Percentiles rank a stretch among this genome's conserved stretches.
Conservation (phyloP, 225 moss, liverwort and hornwort species). For the Bryoerythrophyllum caledonicum region DNA sequence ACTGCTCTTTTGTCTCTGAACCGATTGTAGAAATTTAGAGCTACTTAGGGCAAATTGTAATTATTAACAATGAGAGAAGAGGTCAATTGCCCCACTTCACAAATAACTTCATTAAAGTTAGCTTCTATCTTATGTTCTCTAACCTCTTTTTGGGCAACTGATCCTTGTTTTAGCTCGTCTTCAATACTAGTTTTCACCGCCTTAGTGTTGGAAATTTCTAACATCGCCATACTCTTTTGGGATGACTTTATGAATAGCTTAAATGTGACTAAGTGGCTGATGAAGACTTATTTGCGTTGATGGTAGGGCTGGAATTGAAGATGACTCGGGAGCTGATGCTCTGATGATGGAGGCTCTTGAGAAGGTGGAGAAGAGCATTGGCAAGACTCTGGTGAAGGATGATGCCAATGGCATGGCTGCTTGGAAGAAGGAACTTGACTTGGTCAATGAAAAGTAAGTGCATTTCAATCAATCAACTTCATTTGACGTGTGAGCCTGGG, state of each 20-base stretch:
- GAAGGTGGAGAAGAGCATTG: conserved; percentile 78
- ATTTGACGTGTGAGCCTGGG: conserved; percentile 6
- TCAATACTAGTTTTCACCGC: too few relatives aligned
- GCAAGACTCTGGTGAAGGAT: conserved; percentile 62
- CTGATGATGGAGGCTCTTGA: conserved; percentile 64
- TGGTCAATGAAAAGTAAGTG: conserved; percentile 69
- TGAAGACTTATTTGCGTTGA: not conserved
- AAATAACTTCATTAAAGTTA: too few relatives aligned
- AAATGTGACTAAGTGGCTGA: not conserved
- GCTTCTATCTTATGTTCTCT: too few relatives aligned
- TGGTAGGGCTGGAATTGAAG: conserved; percentile 64
- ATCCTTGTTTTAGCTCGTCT: too few relatives aligned
- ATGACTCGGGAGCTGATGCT: conserved; percentile 69
- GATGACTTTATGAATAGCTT: not conserved
- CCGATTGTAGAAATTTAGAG: too few relatives aligned
- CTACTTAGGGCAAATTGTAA: too few relatives aligned
- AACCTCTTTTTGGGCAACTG: too few relatives aligned
- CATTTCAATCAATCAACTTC: not conserved
- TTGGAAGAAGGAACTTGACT: conserved; percentile 71
- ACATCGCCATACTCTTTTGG: not conserved
- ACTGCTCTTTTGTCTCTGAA: not conserved
- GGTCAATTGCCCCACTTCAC: too few relatives aligned
- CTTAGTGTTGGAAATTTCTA: too few relatives aligned
- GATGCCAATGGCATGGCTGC: conserved; percentile 62
- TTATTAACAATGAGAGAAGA: too few relatives aligned